Conservation (phyloP, 2,329 filamentous ascomycete species). For the Neonectria punicea region DNA sequence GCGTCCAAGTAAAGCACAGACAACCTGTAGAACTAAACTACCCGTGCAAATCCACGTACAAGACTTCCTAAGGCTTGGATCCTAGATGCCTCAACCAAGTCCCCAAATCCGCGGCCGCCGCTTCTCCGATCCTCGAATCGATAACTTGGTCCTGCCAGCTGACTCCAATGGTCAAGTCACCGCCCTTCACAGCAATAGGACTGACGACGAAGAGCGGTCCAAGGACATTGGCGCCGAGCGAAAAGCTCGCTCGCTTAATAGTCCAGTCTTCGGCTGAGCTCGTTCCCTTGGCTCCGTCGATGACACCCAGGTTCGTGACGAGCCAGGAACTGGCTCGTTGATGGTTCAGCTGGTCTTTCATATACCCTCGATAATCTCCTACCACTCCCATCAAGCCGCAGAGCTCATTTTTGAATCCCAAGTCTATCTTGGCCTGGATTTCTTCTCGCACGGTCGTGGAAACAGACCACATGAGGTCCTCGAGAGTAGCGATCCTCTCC, state of each 20-base stretch:
- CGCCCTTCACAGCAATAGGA: conserved; percentile 24
- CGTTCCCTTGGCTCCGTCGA: conserved; percentile 23
- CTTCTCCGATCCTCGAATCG: conserved; percentile 11
- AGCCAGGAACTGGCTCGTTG: conserved; percentile 30
- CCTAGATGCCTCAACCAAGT: conserved; percentile 19
- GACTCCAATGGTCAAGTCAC: conserved; percentile 26
- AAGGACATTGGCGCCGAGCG: conserved; percentile 17
- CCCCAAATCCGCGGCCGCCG: conserved; percentile 11
- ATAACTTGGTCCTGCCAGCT: conserved; percentile 25
- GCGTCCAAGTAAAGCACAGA: too few relatives aligned
- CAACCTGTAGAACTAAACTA: too few relatives aligned
- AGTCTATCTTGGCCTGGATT: conserved; percentile 30
- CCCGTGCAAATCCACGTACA: neutral
- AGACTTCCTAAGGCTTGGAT: neutral
- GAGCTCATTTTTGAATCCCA: conserved; percentile 36
- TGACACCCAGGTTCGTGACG: conserved; percentile 41
- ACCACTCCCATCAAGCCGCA: conserved; percentile 35
- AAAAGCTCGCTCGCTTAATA: conserved; percentile 30
- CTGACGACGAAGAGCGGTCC: conserved; percentile 24
- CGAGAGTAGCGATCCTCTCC: conserved; percentile 11
- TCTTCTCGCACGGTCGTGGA: conserved; percentile 22
- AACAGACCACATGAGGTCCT: conserved; percentile 38
- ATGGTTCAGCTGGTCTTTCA: conserved; percentile 23
- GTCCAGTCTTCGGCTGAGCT: conserved; percentile 21
- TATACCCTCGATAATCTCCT: conserved; percentile 31